Evolutionary conservation across 805 yeast genomes (phyloP), one percentile per base, ranked within the genome.

Genomic region (Starmera amethionina): DNA sequence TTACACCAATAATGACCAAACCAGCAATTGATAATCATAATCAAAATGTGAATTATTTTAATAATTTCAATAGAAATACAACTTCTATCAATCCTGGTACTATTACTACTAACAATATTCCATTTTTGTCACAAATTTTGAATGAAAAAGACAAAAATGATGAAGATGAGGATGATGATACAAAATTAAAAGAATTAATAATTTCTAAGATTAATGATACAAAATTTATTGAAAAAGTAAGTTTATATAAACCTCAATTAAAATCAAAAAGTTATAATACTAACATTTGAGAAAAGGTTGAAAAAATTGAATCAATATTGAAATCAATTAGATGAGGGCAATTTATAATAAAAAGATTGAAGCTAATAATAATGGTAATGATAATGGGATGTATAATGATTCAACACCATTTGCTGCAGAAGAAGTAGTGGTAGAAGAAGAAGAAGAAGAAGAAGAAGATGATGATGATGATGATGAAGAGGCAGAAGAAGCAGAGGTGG

Each of bases 121-220:
- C 41, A n/a, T 49, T 39, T 35, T 27, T 50, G 4, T 44, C 50
- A 5, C 45, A 47, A 37, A 40, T 51, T 11, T 34, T 50, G 31
- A 47, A 46, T 22, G 32, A 30, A 27, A 13, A 11, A 3, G 18
- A 25, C 30, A 19, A 19, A 3, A 14, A 25, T 5, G 40, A 38
- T 12, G 39, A 43, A 31, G 25, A 39, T 12, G 39, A 43, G 30
- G 25, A 39, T 42, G 35, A 40, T 13, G 55, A 52, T 43, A 40
- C 40, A 0, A 48, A 54, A 34, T 42, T 54, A 6, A 41, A 43
- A 29, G 27, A 31, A 4, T 19, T 48, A 28, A 32, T 54, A 30
- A 46, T 37, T 18, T 46, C 45, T 19, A 50, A 47, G 36, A 45
- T 54, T n/a, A 50, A 50, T 31, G 57, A 52, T 39, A 33, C 37